Base-by-base conservation (phyloP, 164 flowering plant genomes). In the Nymphaea colorata region DNA sequence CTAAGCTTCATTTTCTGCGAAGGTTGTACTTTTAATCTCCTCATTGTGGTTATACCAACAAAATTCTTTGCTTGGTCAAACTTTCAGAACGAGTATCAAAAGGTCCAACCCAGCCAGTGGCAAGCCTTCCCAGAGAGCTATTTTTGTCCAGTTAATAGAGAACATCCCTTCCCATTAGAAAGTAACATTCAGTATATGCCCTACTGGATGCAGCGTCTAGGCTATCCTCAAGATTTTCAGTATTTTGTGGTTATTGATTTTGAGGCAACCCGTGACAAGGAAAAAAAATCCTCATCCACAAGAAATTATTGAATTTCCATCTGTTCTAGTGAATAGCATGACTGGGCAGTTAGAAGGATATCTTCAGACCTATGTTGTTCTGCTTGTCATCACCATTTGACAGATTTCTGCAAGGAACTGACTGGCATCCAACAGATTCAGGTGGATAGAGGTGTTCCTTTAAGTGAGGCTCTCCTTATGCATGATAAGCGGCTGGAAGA, bases 191-290 rank as follows among this genome's bases (percentile, higher is more conserved):
- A 83, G 6, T 82, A 82, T 80, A 66, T 68, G 41, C 89, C 95
- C 5, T 64, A 77, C 45, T 76, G 77, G 71, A 73, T 81, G 79
- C 66, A 72, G 55, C 67, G 85, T 67, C 89, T 77, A 68, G 74
- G 78, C 69, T 76, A 78, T 62, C 86, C 79, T 3, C 68, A 62
- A 11, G 84, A 85, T 4, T 70, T 73, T 64, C 93, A 88, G 45
- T 91, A 91, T 74, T 93, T 93, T 79, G 96, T 93, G 70, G 98
- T 93, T 67, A 91, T 93, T 71, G 98, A 93, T 75, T 93, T 93
- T 80, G 96, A 93, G 81, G 98, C 96, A 67, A 93, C 98, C n/a
- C 91, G 98, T 69, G 96, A 93, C 77, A 89, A 82, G 74, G 94
- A 81, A 67, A 86, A 25, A 67, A 70, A 84, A 76, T 74, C 97